Conservation (phyloP, 140 eudicot species). For the Bidens hawaiensis region DNA sequence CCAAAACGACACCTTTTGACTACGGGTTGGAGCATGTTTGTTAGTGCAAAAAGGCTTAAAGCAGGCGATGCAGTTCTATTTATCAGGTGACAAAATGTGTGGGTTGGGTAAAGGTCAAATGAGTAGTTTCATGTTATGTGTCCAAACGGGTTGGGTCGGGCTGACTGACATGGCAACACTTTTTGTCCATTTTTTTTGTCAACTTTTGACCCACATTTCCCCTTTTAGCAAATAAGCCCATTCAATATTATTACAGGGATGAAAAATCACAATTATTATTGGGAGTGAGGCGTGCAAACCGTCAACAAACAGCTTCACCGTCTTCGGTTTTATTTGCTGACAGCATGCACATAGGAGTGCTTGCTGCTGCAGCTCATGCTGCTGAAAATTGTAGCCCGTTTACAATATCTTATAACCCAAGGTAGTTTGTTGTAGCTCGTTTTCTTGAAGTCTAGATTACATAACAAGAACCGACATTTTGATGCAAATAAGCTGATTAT, state of each 20-base stretch:
- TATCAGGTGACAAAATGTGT: slow-evolving; percentile 50
- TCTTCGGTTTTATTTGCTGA: slow-evolving; percentile 97
- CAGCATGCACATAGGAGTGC: slow-evolving; percentile 98
- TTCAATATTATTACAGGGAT: slow-evolving; percentile 39
- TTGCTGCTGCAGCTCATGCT: slow-evolving; percentile 99
- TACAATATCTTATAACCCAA: slow-evolving; percentile 82
- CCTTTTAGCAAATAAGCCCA: too few species aligned
- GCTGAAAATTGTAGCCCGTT: slow-evolving; percentile 80
- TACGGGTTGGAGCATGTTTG: slow-evolving; percentile 98
- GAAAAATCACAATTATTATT: slow-evolving; percentile 77
- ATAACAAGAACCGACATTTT: background rate
- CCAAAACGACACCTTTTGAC: slow-evolving; percentile 94
- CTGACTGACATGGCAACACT: background rate
- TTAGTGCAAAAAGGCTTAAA: slow-evolving; percentile 88
- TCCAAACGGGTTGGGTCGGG: background rate
- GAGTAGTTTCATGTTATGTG: background rate
- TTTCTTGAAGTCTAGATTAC: background rate
- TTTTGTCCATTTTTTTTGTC: background rate
- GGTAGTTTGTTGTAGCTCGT: slow-evolving; percentile 35
- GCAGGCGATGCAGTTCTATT: slow-evolving; percentile 93
- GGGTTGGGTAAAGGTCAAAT: background rate
- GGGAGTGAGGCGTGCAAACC: slow-evolving; percentile 91
- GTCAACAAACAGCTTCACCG: slow-evolving; percentile 92
- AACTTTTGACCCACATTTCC: background rate
- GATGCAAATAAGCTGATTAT: too few species aligned